Evolutionary conservation across 2,329 filamentous ascomycete species (phyloP).

Genomic region (Metarhizium robertsii): DNA sequence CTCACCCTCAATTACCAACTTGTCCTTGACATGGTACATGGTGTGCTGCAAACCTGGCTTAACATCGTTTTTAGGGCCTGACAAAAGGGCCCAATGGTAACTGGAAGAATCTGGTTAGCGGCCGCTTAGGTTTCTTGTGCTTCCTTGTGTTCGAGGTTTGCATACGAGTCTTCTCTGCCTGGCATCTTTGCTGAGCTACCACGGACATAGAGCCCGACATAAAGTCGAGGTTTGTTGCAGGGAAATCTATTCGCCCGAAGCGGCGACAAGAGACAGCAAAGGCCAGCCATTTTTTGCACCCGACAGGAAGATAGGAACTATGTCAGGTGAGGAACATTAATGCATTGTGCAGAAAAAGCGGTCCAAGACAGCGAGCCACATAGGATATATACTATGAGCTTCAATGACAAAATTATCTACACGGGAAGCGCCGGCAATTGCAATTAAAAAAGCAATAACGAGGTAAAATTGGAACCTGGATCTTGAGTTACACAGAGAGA

Average conservation of each 20-base stretch:
- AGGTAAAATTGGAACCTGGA: background rate
- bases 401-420: background rate
- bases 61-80: conserved; percentile 3
- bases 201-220: conserved; percentile 7
- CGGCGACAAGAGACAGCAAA: background rate
- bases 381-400: background rate
- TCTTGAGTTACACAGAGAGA: background rate
- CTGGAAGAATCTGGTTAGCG: background rate
- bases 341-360: background rate
- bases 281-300: background rate
- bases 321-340: background rate
- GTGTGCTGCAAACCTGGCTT: conserved; percentile 1
- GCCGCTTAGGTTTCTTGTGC: background rate
- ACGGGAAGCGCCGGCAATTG: background rate
- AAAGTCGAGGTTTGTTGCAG: conserved; percentile 5
- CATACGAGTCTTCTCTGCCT: conserved; percentile 6
- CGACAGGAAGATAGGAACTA: background rate
- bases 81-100: conserved; percentile 7
- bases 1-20: conserved; percentile 4
- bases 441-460: background rate
- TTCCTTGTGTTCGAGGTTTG: background rate
- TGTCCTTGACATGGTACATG: conserved; percentile 8
- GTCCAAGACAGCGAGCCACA: background rate
- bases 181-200: conserved; percentile 5
- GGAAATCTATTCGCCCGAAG: background rate